Evolutionary conservation across 371 early-diverging fungal genomes (phyloP).

Genomic region (Paraphysoderma sedebokerense): DNA sequence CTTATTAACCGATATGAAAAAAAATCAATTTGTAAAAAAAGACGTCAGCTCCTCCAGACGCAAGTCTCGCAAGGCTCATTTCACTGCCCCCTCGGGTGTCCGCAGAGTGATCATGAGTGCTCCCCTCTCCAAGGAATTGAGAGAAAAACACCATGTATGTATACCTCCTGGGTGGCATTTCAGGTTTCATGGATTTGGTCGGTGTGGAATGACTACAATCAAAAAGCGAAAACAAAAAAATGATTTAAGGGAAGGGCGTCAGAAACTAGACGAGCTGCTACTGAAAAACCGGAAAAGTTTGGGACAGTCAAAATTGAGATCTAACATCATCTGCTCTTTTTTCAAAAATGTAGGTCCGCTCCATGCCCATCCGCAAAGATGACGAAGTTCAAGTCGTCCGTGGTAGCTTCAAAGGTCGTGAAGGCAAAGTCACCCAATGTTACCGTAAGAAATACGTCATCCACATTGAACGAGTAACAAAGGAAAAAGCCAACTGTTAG

Average conservation of each 20-base stretch:
- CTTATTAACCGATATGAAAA: too few species aligned
- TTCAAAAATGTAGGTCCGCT: constrained; percentile 44
- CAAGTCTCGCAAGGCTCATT: constrained; percentile 96
- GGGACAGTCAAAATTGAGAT: too few species aligned
- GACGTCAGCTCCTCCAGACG: constrained; percentile 88
- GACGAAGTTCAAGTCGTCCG: constrained; percentile 94
- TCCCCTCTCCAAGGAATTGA: constrained; percentile 90
- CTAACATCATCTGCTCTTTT: background rate
- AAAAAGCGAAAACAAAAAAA: too few species aligned
- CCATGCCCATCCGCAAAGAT: constrained; percentile 91
- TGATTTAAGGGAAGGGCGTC: too few species aligned
- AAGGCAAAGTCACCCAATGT: constrained; percentile 88
- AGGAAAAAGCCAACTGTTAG: constrained; percentile 91
- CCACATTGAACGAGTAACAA: constrained; percentile 88
- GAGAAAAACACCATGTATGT: constrained; percentile 80
- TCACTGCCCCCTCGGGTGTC: constrained; percentile 85
- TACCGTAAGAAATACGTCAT: constrained; percentile 98
- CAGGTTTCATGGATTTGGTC: too few species aligned
- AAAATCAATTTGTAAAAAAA: too few species aligned
- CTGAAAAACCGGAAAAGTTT: too few species aligned
- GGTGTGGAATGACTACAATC: too few species aligned
- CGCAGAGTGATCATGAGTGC: constrained; percentile 95
- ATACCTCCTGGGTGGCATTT: too few species aligned
- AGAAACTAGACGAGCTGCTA: too few species aligned
- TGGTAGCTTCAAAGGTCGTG: constrained; percentile 90